Evolutionary conservation across 2,329 filamentous ascomycete species (phyloP).

Genomic region (Didymella exigua): DNA sequence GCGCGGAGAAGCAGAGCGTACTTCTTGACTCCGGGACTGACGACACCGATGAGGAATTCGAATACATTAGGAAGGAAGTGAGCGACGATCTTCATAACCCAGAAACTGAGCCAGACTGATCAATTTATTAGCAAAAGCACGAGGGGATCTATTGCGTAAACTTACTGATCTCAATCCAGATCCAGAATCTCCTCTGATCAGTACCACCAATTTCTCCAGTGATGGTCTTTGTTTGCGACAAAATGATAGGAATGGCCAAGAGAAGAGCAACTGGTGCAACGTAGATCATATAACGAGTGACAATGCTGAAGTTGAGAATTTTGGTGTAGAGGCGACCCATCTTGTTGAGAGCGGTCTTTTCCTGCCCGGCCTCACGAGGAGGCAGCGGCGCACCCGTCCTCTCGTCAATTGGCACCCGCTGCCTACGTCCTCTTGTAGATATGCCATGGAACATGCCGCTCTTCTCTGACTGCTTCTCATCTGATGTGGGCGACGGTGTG

Average conservation of each 20-base stretch:
- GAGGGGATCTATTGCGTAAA: neutral
- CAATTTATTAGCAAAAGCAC: constrained; percentile 7
- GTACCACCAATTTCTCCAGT: constrained; percentile 59
- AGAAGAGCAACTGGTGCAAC: constrained; percentile 62
- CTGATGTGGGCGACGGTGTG: constrained; percentile 46
- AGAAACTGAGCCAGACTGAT: constrained; percentile 65
- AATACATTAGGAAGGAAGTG: constrained; percentile 65
- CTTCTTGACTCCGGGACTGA: constrained; percentile 68
- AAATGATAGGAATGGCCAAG: constrained; percentile 68
- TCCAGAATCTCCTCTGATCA: constrained; percentile 65
- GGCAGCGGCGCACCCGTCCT: constrained; percentile 33
- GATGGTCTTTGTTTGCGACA: constrained; percentile 58
- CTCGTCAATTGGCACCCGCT: constrained; percentile 40
- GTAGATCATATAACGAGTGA: constrained; percentile 69
- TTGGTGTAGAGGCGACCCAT: constrained; percentile 67
- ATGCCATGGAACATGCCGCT: constrained; percentile 48
- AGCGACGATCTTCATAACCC: constrained; percentile 65
- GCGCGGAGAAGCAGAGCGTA: constrained; percentile 64
- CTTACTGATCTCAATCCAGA: constrained; percentile 65
- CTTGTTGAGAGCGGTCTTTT: constrained; percentile 60
- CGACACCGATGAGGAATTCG: constrained; percentile 65
- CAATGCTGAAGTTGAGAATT: constrained; percentile 65
- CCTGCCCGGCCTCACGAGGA: constrained; percentile 50
- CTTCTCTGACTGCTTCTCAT: constrained; percentile 48
- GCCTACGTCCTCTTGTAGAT: constrained; percentile 44